Evolutionary conservation across 83 land plant species (phyloP), one percentile per base, ranked within the genome.

Genomic region (Thuja plicata): DNA sequence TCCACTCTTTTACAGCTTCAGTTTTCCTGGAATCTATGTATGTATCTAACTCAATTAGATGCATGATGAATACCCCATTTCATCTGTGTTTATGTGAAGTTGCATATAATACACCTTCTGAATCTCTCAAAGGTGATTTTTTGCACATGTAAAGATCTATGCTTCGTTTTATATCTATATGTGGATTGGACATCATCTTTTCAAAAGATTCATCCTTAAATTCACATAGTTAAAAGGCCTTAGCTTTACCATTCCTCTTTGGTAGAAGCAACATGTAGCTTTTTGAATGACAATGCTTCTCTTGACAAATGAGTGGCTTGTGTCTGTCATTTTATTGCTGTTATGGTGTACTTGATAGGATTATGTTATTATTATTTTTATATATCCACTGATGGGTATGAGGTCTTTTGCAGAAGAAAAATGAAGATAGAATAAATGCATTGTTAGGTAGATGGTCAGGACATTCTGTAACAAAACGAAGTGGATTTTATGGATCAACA

Each of bases 401-500:
- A 21, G 10, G 34, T 1, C 16, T 43, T 85, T 85, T 84, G 41
- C 89, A 94, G 92, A 88, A 91, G 66, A 62, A 81, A 62, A 60
- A 38, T 76, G 50, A 70, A 71, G 82, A 92, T 71, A 89, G 94
- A 89, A 85, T 95, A 79, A n/a, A 50, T 30, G 93, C 91, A 57
- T 89, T 90, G 82, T 92, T 95, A 87, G 96, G 96, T 73, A 87
- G 86, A 55, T 95, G 96, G 96, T 88, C 90, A 71, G 95, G 96
- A 40, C 93, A 91, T 89, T 94, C 96, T 30, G 40, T 91, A 37
- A 95, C 96, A 40, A 95, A 94, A 88, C 92, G 96, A 55, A 95
- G 94, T 91, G 95, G 96, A 50, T 92, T 95, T 84, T 95, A 95
- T 91, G 95, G 95, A 62, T 91, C 95, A 6, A 95, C 96, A 89